Evolutionary conservation across 495 filamentous ascomycete genomes (phyloP).

Genomic region (Podospora australis): DNA sequence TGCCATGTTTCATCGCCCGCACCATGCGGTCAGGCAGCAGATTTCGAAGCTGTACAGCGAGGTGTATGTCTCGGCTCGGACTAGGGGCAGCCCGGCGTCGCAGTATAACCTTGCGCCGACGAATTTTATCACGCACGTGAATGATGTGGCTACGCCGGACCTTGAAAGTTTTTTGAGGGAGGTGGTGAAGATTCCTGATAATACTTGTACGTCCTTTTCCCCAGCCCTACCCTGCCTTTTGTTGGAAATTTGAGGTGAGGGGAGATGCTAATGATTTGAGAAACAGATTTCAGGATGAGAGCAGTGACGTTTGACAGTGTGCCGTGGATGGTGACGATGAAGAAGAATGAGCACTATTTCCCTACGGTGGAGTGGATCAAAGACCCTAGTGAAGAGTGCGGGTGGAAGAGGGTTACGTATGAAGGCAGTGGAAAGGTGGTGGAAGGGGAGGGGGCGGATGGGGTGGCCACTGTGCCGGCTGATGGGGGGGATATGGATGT

Average conservation of each 20-base stretch:
- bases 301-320: conserved; percentile 97
- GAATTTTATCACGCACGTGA: conserved; percentile 95
- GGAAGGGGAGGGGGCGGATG: conserved; percentile 42
- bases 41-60: conserved; percentile 94
- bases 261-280: conserved; percentile 1
- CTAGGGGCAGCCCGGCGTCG: conserved; percentile 79
- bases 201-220: conserved; percentile 59
- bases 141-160: conserved; percentile 75
- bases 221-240: neutral
- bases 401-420: conserved; percentile 69
- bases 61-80: conserved; percentile 88
- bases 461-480: conserved; percentile 26
- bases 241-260: neutral
- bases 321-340: conserved; percentile 97
- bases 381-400: conserved; percentile 52
- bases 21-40: conserved; percentile 94
- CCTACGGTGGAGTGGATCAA: conserved; percentile 84
- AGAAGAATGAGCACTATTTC: conserved; percentile 99
- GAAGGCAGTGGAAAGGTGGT: conserved; percentile 49
- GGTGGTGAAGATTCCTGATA: conserved; percentile 83
- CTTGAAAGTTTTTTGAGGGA: conserved; percentile 71
- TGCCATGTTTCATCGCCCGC: conserved; percentile 84
- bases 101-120: conserved; percentile 91
- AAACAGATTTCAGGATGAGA: conserved; percentile 76
- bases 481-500: conserved; percentile 25